phyloP scores from a whole-genome alignment of 2,329 filamentous ascomycete genomes.

The Stachybotrys chartarum region DNA sequence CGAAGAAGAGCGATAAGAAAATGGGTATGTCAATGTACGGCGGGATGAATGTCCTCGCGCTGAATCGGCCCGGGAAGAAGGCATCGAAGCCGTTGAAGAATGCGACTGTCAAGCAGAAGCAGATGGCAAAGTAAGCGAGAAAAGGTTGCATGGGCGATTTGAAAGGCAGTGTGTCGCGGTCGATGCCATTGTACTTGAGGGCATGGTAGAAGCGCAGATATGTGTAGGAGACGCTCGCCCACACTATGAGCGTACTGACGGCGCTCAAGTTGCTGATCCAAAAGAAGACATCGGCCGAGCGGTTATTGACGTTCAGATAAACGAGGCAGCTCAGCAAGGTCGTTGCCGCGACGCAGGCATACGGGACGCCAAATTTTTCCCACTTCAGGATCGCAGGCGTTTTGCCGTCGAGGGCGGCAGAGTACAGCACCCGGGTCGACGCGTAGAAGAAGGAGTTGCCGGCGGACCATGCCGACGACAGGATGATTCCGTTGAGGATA shows the following conservation, averaged over 20 bases:
- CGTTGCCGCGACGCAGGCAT: constrained; percentile 18
- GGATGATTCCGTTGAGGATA: constrained; percentile 51
- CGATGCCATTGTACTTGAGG: constrained; percentile 56
- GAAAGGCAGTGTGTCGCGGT: constrained; percentile 58
- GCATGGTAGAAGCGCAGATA: constrained; percentile 65
- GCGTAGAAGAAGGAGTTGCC: constrained; percentile 51
- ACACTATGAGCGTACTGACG: constrained; percentile 63
- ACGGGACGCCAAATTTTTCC: constrained; percentile 21
- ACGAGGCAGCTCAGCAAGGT: constrained; percentile 56
- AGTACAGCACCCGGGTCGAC: constrained; percentile 40
- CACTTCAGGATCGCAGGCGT: constrained; percentile 30
- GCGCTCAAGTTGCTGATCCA: constrained; percentile 57
- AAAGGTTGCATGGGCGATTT: constrained; percentile 61
- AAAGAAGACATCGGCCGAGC: constrained; percentile 52
- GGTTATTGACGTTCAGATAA: constrained; percentile 53
- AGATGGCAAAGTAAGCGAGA: constrained; percentile 55
- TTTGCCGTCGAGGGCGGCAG: constrained; percentile 33
- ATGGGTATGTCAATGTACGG: constrained; percentile 63
- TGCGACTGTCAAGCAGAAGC: constrained; percentile 56
- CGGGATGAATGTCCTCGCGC: constrained; percentile 52
- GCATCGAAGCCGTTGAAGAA: constrained; percentile 68
- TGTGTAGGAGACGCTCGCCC: constrained; percentile 59
- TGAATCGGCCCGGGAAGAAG: constrained; percentile 51
- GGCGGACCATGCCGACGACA: constrained; percentile 52
- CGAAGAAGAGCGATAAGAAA: constrained; percentile 51